Percentiles rank a stretch among this genome's conserved stretches.
Conservation (phyloP, 768 basidiomycete species). For the Lactarius sp. region DNA sequence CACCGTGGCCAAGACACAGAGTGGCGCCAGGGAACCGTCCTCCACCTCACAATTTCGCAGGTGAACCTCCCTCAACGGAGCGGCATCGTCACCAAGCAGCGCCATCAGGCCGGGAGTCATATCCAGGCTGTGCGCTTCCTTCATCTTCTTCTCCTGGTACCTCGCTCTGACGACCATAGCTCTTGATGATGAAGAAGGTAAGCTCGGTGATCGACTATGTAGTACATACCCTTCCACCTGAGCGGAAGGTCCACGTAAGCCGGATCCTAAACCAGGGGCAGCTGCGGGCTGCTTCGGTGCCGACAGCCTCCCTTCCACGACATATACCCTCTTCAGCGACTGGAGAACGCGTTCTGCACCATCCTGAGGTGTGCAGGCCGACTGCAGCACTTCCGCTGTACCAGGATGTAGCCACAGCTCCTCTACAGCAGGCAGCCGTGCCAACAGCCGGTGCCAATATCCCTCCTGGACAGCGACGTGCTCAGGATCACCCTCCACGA, state of each 20-base stretch:
- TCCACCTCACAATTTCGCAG: constrained; percentile 12
- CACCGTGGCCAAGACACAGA: constrained; percentile 4
- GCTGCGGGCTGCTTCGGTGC: not conserved
- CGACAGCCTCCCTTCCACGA: constrained; percentile 4
- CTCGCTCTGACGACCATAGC: not conserved
- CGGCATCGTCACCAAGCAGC: not conserved
- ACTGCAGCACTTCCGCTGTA: constrained; percentile 4
- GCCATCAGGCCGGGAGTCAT: constrained; percentile 10
- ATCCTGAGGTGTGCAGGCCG: not conserved
- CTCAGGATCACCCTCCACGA: constrained; percentile 1
- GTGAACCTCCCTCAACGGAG: not conserved
- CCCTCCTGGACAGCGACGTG: not conserved
- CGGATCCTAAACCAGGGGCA: not conserved
- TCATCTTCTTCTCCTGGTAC: not conserved
- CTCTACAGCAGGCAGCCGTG: not conserved
- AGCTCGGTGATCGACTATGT: not conserved
- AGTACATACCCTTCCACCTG: not conserved
- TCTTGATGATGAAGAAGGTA: not conserved
- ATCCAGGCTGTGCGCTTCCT: not conserved
- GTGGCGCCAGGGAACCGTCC: not conserved
- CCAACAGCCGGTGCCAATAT: constrained; percentile 14
- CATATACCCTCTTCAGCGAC: constrained; percentile 6
- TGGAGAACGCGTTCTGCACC: not conserved
- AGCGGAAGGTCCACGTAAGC: not conserved
- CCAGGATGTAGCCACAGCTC: constrained; percentile 12